phyloP scores from a whole-genome alignment of 2,329 filamentous ascomycete species.

The Stachybotrys chartarum region DNA sequence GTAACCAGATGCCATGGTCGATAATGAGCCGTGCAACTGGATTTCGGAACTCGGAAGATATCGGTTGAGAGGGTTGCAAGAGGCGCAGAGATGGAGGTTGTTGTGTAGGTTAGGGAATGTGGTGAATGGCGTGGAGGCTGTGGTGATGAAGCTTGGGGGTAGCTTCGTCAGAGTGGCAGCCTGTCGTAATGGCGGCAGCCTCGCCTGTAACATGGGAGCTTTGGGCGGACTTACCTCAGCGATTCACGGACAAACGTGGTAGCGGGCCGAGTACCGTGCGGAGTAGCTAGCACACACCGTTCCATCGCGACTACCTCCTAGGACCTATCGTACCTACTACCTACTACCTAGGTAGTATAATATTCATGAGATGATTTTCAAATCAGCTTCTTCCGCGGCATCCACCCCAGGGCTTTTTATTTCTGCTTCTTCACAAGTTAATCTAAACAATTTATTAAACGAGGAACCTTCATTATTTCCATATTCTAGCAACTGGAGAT shows the following conservation, averaged over 20 bases:
- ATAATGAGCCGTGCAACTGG: neutral
- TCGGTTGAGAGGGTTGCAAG: neutral
- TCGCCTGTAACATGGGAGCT: slow-evolving; percentile 17
- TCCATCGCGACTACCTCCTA: too few species aligned
- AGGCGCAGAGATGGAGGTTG: neutral
- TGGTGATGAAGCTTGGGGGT: slow-evolving; percentile 11
- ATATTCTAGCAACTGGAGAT: too few species aligned
- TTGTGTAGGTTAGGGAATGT: slow-evolving; percentile 1
- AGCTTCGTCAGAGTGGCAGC: slow-evolving; percentile 34
- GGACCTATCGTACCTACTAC: too few species aligned
- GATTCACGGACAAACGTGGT: slow-evolving; percentile 19
- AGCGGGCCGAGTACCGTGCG: slow-evolving; percentile 9
- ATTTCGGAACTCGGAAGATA: neutral
- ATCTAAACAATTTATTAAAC: too few species aligned
- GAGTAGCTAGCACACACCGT: neutral
- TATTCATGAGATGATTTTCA: too few species aligned
- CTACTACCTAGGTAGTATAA: too few species aligned
- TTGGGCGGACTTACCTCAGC: neutral
- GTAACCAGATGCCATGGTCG: slow-evolving; percentile 81
- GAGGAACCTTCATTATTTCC: too few species aligned
- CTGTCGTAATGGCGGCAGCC: slow-evolving; percentile 4
- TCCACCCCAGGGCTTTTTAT: too few species aligned
- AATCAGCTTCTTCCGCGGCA: too few species aligned
- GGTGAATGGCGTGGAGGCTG: slow-evolving; percentile 14
- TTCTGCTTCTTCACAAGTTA: too few species aligned